Base-by-base conservation (phyloP, 108 stramenopile genomes). In the Cyclotella atomus region DNA sequence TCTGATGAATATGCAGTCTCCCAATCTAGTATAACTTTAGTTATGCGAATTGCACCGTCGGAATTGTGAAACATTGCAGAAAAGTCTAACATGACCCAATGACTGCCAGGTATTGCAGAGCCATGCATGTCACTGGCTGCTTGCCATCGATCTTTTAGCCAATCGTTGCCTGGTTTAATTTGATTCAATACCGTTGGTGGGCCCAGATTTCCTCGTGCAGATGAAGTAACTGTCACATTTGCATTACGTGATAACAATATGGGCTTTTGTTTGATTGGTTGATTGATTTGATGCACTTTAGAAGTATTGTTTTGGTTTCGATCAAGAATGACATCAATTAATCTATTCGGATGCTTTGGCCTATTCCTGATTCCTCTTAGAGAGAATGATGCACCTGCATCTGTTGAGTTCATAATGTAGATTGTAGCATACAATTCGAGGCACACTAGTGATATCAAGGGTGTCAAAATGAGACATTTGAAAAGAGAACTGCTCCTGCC, bases 61-160 rank as follows among this genome's bases (percentile, higher is more conserved):
- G 12, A 20, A 34, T 17, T 28, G 3, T 23, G 6, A 8, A 63
- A 41, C 52, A 77, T 17, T 20, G n/a, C 24, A 49, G 43, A 60
- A 65, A 94, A 89, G 25, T 86, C 83, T 21, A 91, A 62, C 23
- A 76, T 41, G 10, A 94, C 63, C 90, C 89, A 90, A 74, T 94
- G 93, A 24, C 41, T 60, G 0, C 93, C 90, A 4, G 56, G 49
- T 17, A 94, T 91, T 28, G 87, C 84, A 20, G 84, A 87, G 10
- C 93, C 93, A 55, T 84, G 83, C 93, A 94, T 94, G 64, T 94
- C 84, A 20, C 68, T 73, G 0, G 93, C 93, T 10, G 93, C 93
- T 54, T 94, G 93, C 93, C 93, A 94, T 38, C 93, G 81, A 75
- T 94, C 93, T 24, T 82, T 77, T 14, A 94, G 63, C 93, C 93